A percentile compares a stretch with the other conserved stretches of the same genome.
Evolutionary conservation across 352 stramenopile species (phyloP).

Genomic region (Peronospora belbahrii): DNA sequence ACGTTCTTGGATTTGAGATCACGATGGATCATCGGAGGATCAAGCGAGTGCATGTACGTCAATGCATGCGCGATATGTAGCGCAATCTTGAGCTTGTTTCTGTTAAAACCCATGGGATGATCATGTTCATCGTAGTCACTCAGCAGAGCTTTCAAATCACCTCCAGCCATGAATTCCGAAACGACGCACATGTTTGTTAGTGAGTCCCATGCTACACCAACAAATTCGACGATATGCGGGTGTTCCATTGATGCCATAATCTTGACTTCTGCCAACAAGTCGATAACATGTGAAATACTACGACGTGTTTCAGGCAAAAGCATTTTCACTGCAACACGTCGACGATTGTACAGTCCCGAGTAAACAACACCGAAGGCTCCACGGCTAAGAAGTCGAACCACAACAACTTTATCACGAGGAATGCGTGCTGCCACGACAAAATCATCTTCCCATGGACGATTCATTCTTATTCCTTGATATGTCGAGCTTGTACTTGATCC

Average conservation of each 20-base stretch:
- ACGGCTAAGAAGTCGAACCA: constrained; percentile 9
- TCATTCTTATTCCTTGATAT: constrained; percentile 2
- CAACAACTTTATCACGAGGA: constrained; percentile 14
- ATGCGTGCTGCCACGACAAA: constrained; percentile 30
- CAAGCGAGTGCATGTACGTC: constrained; percentile 36
- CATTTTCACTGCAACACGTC: constrained; percentile 22
- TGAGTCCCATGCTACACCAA: constrained; percentile 38
- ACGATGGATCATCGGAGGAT: constrained; percentile 31
- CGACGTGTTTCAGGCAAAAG: constrained; percentile 19
- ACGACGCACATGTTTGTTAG: constrained; percentile 32
- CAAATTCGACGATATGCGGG: constrained; percentile 31
- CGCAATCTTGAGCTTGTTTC: constrained; percentile 28
- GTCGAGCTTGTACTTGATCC: constrained; percentile 7
- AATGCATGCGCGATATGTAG: constrained; percentile 27
- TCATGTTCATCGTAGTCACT: constrained; percentile 16
- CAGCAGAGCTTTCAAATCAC: constrained; percentile 31
- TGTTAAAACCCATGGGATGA: constrained; percentile 21
- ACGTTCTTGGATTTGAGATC: constrained; percentile 39
- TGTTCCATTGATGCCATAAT: not conserved
- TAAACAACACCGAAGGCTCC: constrained; percentile 23
- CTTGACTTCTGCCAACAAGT: constrained; percentile 15
- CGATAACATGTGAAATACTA: constrained; percentile 17
- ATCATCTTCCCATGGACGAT: constrained; percentile 33
- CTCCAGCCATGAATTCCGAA: constrained; percentile 43
- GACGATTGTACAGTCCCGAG: constrained; percentile 14